Base-by-base conservation (phyloP, 139 green algal species). In the Limnomonas spitsbergensis region DNA sequence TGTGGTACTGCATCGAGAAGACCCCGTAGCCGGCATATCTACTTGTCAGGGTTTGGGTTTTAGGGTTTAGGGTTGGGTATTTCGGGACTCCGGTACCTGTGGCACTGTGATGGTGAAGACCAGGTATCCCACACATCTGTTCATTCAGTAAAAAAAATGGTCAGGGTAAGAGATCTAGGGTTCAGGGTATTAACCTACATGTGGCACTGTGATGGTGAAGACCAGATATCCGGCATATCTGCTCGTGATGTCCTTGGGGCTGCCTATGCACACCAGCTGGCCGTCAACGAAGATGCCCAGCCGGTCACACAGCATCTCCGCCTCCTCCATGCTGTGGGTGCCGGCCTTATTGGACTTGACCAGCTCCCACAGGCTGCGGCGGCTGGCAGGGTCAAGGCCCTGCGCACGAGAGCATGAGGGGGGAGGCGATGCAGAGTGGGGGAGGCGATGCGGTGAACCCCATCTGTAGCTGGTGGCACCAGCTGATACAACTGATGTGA, bases 291-390 rank as follows among this genome's bases (percentile, higher is more conserved):
- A 78, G 31, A 78, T 92, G 61, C 89, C 89, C 66, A 94, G 56
- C 0, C 89, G 81, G 78, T 94, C 89, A 38, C 93, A 98, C 79
- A 97, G 87, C 66, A 80, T 83, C 87, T 94, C 90, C 4, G 90
- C 90, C 86, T 97, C 90, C 84, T 97, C 88, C 93, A 97, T 97
- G 69, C 40, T 85, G 88, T 95, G 91, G 70, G 94, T 98, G 6
- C 85, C 85, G 2, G 82, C 85, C 38, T 85, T 97, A 95, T 73
- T 78, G 72, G 6, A 6, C 29, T 70, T 70, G 1, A 96, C 80
- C 37, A 95, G 86, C 29, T 95, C 87, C 92, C 92, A 96, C 81
- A 98, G 84, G 78, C 86, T 86, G 38, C 92, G 90, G 4, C 94
- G 83, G 9, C 84, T 93, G 3, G 86, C 89, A 39, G 93, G 92